Evolutionary conservation across 179 eudicot species (phyloP).

Genomic region (Patellifolia procumbens): DNA sequence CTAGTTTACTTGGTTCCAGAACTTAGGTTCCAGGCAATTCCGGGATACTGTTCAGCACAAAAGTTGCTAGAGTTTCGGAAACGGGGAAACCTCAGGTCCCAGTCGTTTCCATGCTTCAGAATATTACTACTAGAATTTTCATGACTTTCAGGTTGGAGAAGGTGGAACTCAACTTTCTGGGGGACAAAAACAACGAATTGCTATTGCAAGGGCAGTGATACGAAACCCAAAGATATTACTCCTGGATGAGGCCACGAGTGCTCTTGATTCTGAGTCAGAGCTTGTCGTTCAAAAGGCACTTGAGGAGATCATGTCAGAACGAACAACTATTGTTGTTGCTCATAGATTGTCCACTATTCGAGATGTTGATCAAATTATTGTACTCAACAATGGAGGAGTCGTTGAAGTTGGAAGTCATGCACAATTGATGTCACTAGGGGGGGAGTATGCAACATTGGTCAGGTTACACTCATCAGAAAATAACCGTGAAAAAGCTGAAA

Average conservation of each 20-base stretch:
- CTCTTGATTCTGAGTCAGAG: conserved; percentile 78
- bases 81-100: too few species aligned
- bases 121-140: not conserved
- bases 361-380: conserved; percentile 49
- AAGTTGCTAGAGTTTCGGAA: too few species aligned
- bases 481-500: conserved; percentile 18
- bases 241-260: conserved; percentile 84
- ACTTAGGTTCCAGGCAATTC: too few species aligned
- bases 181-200: conserved; percentile 77
- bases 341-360: conserved; percentile 65
- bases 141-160: conserved; percentile 57
- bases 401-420: conserved; percentile 57
- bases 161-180: conserved; percentile 72
- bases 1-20: too few species aligned
- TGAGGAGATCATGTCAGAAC: conserved; percentile 42
- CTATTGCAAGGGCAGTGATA: conserved; percentile 67
- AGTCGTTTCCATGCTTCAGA: not conserved
- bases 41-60: too few species aligned
- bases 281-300: conserved; percentile 61
- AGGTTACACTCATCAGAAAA: conserved; percentile 44
- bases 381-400: conserved; percentile 47
- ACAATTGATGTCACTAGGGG: conserved; percentile 44
- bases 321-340: conserved; percentile 67
- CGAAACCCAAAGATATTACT: conserved; percentile 66
- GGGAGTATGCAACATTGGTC: conserved; percentile 55